Conservation (phyloP, 495 filamentous ascomycete genomes). For the Lophium mytilinum region DNA sequence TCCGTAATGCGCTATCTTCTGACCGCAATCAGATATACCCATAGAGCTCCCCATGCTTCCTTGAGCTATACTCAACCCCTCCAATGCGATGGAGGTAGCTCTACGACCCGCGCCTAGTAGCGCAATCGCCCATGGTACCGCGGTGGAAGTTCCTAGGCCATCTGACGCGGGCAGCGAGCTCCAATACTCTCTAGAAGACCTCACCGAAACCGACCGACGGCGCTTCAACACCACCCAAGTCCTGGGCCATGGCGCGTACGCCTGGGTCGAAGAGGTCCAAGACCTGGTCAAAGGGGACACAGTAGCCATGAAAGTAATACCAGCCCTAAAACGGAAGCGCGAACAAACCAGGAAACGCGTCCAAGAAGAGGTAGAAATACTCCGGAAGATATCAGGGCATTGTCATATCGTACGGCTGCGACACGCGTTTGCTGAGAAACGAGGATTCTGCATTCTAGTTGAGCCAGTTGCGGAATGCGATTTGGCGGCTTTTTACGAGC, state of each 20-base stretch:
- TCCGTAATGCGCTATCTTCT: no score
- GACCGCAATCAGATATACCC: no score
- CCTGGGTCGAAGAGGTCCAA: not conserved
- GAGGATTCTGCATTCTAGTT: not conserved
- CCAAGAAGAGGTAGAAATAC: not conserved
- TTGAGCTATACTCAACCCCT: no score
- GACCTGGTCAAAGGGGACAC: not conserved
- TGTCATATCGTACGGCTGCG: not conserved
- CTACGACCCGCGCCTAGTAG: no score
- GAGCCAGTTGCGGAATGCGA: not conserved
- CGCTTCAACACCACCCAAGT: not conserved
- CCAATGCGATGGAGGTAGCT: no score
- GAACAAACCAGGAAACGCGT: not conserved
- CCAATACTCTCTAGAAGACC: no score
- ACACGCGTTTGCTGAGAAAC: not conserved
- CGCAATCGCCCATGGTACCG: no score
- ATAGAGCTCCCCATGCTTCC: no score
- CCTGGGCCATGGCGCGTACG: not conserved
- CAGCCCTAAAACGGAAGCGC: not conserved
- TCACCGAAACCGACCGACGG: no score
- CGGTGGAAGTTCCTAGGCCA: no score
- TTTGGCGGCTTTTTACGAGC: not conserved
- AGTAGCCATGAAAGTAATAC: not conserved
- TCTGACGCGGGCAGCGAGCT: no score
- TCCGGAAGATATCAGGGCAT: not conserved